Conservation (phyloP, 257 asterid species). For the Petrea volubilis region DNA sequence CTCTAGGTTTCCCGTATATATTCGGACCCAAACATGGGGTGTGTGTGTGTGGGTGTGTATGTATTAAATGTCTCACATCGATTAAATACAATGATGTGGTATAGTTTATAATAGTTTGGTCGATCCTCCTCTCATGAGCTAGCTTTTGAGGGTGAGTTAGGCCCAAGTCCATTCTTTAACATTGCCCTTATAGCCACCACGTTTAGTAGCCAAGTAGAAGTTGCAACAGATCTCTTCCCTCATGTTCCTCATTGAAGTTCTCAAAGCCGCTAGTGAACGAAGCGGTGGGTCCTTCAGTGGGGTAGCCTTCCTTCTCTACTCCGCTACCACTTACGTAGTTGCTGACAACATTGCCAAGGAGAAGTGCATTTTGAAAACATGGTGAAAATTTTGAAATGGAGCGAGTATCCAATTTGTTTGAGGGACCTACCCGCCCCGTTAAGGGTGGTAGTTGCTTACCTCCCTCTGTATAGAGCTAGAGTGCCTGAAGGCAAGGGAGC, state of each 20-base stretch:
- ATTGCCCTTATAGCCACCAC: slow-evolving; percentile 98
- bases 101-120: no score
- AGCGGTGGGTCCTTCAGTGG: slow-evolving; percentile 93
- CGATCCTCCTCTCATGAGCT: no score
- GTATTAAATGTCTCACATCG: no score
- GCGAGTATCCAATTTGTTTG: slow-evolving; percentile 66
- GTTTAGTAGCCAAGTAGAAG: slow-evolving; percentile 82
- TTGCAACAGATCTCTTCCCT: slow-evolving; percentile 85
- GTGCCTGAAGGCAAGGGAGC: slow-evolving; percentile 69
- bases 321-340: slow-evolving; percentile 83
- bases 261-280: slow-evolving; percentile 95
- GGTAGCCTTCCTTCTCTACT: slow-evolving; percentile 81
- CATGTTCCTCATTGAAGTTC: slow-evolving; percentile 95
- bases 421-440: slow-evolving; percentile 81
- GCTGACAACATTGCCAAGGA: slow-evolving; percentile 91
- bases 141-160: no score
- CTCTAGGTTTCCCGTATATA: no score
- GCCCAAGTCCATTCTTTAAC: no score
- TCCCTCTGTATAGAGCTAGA: slow-evolving; percentile 95
- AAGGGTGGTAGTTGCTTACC: slow-evolving; percentile 83
- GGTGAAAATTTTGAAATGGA: slow-evolving; percentile 61
- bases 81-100: no score
- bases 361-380: slow-evolving; percentile 63
- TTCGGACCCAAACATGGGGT: no score
- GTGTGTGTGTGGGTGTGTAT: no score